Conservation (phyloP, 2,329 filamentous ascomycete species). For the Tetracladium maxilliforme region DNA sequence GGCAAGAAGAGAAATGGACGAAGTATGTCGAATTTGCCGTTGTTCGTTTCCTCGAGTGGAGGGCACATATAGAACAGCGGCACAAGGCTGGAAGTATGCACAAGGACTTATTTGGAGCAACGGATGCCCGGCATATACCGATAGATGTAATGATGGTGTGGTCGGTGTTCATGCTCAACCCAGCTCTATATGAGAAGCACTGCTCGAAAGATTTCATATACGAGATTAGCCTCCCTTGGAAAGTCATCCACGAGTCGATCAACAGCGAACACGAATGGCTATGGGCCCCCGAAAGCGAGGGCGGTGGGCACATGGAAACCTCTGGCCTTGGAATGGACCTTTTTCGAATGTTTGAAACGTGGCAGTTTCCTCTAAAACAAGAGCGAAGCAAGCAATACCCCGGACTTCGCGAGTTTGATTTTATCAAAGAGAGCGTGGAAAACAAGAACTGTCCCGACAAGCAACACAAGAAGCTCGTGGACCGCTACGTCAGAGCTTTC, state of each 20-base stretch:
- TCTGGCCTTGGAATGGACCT: too few relatives aligned
- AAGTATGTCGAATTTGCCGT: conserved; percentile 12
- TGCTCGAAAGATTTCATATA: conserved; percentile 40
- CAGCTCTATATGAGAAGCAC: conserved; percentile 60
- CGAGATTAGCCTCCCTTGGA: conserved; percentile 53
- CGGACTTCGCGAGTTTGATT: conserved; percentile 4
- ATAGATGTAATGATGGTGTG: conserved; percentile 65
- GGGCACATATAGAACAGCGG: conserved; percentile 4
- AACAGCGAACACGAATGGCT: too few relatives aligned
- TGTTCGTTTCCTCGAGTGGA: conserved; percentile 12
- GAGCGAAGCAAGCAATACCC: too few relatives aligned
- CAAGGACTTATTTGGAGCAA: too few relatives aligned
- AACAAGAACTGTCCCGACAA: neutral
- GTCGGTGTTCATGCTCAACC: conserved; percentile 70
- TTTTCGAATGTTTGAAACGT: too few relatives aligned
- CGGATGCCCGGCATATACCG: too few relatives aligned
- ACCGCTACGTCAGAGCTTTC: conserved; percentile 1
- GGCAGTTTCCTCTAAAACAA: too few relatives aligned
- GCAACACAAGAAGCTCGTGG: conserved; percentile 1
- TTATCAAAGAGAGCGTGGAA: conserved; percentile 1
- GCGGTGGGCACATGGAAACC: too few relatives aligned
- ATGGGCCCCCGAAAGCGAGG: too few relatives aligned
- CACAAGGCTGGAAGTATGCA: too few relatives aligned
- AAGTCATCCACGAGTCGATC: conserved; percentile 39
- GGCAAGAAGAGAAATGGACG: conserved; percentile 11